Base-by-base conservation (phyloP, 768 basidiomycete genomes). In the Lentinula detonsa region DNA sequence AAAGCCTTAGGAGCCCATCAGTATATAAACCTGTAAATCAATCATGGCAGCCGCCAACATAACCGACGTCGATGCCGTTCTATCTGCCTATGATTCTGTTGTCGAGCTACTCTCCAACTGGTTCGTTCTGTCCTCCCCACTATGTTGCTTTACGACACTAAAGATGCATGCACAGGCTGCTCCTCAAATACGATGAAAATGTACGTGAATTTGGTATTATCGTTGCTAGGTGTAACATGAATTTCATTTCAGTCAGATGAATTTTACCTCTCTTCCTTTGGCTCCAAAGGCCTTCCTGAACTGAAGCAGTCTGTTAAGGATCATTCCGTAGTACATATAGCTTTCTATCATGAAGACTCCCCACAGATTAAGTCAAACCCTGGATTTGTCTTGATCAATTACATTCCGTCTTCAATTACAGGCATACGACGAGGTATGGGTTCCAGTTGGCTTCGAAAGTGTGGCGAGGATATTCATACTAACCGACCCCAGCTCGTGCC, bases 261-360 rank as follows among this genome's bases (percentile, higher is more conserved):
- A 45, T 68, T 81, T 53, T 72, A 70, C 16, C 65, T 81, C 10
- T 67, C 74, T 64, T 76, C 74, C 23, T 73, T 73, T 43, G 81
- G 81, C 15, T 63, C 64, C 10, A 71, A 75, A 11, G 80, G 79
- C 13, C 71, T 82, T 23, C 71, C 75, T 39, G 79, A 81, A 58
- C 66, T 83, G 60, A 82, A 82, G 63, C 74, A 72, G 50, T 76
- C 70, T 60, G 70, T 82, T 13, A 69, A 73, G 46, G 75, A 79
- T 60, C 60, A 68, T 37, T 65, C 72, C 8, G 68, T 74, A 50
- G 73, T 79, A 10, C 79, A 75, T 45, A 72, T 83, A 63, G 81
- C 72, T 3, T 79, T 82, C 62, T 79, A 78, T 67, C 76, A 77
- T 31, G 76, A 80, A 65, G 75, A 78, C 62, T 62, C 67, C 7